Evolutionary conservation across 2,329 filamentous ascomycete species (phyloP).

Genomic region (Xylaria arbuscula): DNA sequence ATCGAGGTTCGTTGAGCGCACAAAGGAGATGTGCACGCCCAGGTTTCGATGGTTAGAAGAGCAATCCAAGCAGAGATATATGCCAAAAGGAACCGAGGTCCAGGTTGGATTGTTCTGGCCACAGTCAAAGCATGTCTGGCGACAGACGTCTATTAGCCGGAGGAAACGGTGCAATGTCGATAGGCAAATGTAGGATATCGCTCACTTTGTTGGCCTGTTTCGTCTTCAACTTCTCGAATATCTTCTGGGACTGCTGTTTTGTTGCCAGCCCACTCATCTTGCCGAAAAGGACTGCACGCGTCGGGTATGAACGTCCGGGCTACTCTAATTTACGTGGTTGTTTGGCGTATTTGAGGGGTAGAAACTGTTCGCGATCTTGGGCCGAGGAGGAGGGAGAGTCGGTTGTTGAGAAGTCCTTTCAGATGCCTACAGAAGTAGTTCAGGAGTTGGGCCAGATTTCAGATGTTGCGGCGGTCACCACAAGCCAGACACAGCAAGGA

Average conservation of each 20-base stretch:
- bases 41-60: constrained; percentile 97
- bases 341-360: background rate
- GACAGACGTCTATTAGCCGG: constrained; percentile 7
- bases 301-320: background rate
- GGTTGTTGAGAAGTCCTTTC: constrained; percentile 6
- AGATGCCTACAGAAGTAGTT: constrained; percentile 37
- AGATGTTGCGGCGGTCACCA: constrained; percentile 36
- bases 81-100: constrained; percentile 96
- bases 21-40: constrained; percentile 98
- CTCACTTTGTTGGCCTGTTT: constrained; percentile 94
- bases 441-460: constrained; percentile 53
- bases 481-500: constrained; percentile 41
- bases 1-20: constrained; percentile 97
- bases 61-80: constrained; percentile 98
- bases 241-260: constrained; percentile 94
- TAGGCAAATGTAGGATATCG: constrained; percentile 33
- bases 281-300: constrained; percentile 41
- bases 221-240: constrained; percentile 96
- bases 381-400: constrained; percentile 20
- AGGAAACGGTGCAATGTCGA: too few relatives aligned
- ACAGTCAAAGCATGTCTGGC: constrained; percentile 94
- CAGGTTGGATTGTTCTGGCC: constrained; percentile 97
- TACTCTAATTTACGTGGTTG: background rate
- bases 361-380: background rate
- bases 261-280: constrained; percentile 78